Percentiles rank a stretch among this genome's conserved stretches.
Conservation (phyloP, 495 filamentous ascomycete species). For the Tuber magnatum region DNA sequence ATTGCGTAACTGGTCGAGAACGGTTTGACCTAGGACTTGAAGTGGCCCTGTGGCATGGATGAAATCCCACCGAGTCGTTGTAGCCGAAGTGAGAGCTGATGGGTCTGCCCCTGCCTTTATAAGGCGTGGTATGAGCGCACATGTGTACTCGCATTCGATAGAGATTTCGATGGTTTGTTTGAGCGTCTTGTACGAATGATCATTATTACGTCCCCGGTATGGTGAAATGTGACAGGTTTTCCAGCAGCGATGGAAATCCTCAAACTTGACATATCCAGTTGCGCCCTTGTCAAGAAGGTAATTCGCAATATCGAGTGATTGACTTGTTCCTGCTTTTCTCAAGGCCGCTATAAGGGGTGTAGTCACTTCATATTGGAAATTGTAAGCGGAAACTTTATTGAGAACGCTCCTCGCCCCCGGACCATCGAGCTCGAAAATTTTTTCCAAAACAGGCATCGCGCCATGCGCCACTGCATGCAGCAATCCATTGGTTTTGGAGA, state of each 20-base stretch:
- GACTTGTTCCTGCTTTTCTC: conserved; percentile 47
- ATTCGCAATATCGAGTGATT: conserved; percentile 49
- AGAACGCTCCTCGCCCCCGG: conserved; percentile 56
- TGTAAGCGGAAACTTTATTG: conserved; percentile 48
- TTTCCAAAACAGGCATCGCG: conserved; percentile 50
- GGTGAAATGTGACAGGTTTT: conserved; percentile 20
- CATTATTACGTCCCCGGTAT: conserved; percentile 12
- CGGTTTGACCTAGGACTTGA: conserved; percentile 42
- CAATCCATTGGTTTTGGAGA: conserved; percentile 48
- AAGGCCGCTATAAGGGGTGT: background rate
- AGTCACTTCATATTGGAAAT: conserved; percentile 41
- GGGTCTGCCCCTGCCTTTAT: conserved; percentile 25
- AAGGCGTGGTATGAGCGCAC: conserved; percentile 15
- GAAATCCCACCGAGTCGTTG: background rate
- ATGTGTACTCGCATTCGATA: background rate
- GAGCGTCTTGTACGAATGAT: conserved; percentile 6
- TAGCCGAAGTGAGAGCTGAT: conserved; percentile 10
- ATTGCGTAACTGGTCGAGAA: conserved; percentile 52
- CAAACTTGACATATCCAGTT: conserved; percentile 50
- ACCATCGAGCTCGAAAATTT: conserved; percentile 54
- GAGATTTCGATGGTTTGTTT: conserved; percentile 30
- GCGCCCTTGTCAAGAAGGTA: conserved; percentile 55
- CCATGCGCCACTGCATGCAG: conserved; percentile 53
- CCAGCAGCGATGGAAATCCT: conserved; percentile 41
- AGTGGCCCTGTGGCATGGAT: background rate